phyloP scores from a whole-genome alignment of 129 eudicot species.

The Sambucus nigra region DNA sequence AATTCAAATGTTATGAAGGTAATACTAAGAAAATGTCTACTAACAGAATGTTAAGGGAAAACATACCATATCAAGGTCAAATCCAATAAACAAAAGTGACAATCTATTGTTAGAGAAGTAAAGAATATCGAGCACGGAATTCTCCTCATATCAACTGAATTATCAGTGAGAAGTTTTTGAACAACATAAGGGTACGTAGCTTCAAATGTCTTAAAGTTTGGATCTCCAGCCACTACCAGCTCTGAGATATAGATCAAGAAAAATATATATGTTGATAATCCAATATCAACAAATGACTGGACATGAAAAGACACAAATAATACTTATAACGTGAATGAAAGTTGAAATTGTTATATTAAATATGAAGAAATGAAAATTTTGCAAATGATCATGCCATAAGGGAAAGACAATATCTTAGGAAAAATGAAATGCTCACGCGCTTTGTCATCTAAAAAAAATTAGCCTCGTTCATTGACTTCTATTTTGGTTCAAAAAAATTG shows the following conservation, averaged over 20 bases:
- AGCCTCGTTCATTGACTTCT: neutral
- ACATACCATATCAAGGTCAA: neutral
- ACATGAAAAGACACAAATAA: slow-evolving; percentile 3
- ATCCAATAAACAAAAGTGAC: neutral
- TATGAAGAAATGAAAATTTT: neutral
- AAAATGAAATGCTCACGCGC: too few species aligned
- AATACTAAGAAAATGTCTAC: too few species aligned
- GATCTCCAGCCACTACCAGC: slow-evolving; percentile 92
- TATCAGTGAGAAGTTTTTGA: slow-evolving; percentile 80
- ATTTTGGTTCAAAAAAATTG: neutral
- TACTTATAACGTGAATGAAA: too few species aligned
- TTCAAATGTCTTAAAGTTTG: slow-evolving; percentile 84
- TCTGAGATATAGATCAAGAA: slow-evolving; percentile 32
- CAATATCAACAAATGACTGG: slow-evolving; percentile 2
- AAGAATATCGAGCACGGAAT: slow-evolving; percentile 70
- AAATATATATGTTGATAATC: neutral
- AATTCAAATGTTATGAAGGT: neutral
- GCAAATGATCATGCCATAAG: neutral
- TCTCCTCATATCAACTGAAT: slow-evolving; percentile 64
- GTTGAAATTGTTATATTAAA: neutral
- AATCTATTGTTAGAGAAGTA: too few species aligned
- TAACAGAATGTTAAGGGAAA: neutral
- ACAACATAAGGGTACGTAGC: slow-evolving; percentile 88
- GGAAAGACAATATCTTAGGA: neutral
- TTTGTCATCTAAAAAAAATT: too few species aligned